phyloP scores from a whole-genome alignment of 2,329 filamentous ascomycete genomes.

The Polytolypa hystricis region DNA sequence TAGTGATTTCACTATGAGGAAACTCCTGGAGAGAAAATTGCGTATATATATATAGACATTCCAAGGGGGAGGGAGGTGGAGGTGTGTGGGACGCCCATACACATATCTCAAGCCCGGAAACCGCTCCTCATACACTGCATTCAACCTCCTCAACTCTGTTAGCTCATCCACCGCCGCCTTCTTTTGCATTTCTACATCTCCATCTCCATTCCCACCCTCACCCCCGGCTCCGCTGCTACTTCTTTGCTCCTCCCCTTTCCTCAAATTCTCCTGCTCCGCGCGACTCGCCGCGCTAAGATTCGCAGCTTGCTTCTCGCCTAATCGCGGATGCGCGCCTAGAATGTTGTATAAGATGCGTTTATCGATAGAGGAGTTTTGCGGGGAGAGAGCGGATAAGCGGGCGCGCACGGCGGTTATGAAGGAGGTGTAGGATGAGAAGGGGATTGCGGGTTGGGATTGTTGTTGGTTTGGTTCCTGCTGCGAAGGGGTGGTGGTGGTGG shows the following conservation, averaged over 20 bases:
- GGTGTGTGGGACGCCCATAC: constrained; percentile 30
- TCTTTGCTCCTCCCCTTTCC: constrained; percentile 9
- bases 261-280: constrained; percentile 69
- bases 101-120: constrained; percentile 83
- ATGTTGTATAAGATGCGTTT: constrained; percentile 56
- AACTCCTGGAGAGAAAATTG: no score
- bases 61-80: no score
- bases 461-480: no score
- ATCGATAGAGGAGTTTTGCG: constrained; percentile 40
- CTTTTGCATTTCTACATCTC: constrained; percentile 22
- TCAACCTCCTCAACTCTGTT: constrained; percentile 49
- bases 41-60: no score
- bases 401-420: constrained; percentile 57
- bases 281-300: constrained; percentile 57
- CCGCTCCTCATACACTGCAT: constrained; percentile 63
- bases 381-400: constrained; percentile 50
- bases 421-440: constrained; percentile 56
- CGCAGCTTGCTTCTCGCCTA: constrained; percentile 67
- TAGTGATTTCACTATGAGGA: no score
- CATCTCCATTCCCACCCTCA: constrained; percentile 25
- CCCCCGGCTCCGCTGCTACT: constrained; percentile 21
- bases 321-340: constrained; percentile 68
- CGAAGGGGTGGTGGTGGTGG: no score
- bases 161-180: constrained; percentile 19
- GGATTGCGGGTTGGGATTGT: no score